Evolutionary conservation across 345 rosid species (phyloP), one percentile per base, ranked within the genome.

Genomic region (Linum usitatissimum): DNA sequence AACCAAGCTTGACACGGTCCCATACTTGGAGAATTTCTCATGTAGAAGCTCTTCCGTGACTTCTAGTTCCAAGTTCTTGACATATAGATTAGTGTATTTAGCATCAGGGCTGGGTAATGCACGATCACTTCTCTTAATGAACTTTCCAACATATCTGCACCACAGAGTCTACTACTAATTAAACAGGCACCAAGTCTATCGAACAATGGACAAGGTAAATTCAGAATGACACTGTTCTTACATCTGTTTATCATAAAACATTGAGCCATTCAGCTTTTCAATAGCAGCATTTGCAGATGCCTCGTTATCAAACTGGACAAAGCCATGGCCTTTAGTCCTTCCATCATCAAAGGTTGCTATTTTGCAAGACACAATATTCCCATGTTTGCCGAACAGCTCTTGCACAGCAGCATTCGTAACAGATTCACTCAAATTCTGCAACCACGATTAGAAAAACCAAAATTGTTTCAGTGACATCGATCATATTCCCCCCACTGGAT

Each of bases 251-350:
- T 70, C 89, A 65, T 66, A 78, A 28, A 79, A 59, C 61, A 38
- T 57, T 0, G 68, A 63, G 20, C 82, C 82, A 67, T 86, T 79
- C 62, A 86, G 71, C 20, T 71, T 73, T 65, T 82, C 81, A 53
- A 86, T 85, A 18, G 97, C 91, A 58, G 84, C 77, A 57, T 64
- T 70, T 67, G 97, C 91, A 73, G 86, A 76, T 18, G 79, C 87
- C 36, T 77, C 80, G 0, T 68, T 34, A 61, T 82, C 87, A 73
- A 72, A 84, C 30, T 89, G 94, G 30, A 84, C 85, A 74, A 84
- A 86, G 34, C 94, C 96, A 68, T 80, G 72, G 2, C 96, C 89
- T 42, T 80, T 84, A 59, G 86, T 86, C 77, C 79, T 88, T 45
- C 83, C 88, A 73, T 82, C 90, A 39, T 81, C 85, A 68, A 51